Evolutionary conservation across 192 early-diverging fungal genomes (phyloP).

Genomic region (Diversispora eburnea): DNA sequence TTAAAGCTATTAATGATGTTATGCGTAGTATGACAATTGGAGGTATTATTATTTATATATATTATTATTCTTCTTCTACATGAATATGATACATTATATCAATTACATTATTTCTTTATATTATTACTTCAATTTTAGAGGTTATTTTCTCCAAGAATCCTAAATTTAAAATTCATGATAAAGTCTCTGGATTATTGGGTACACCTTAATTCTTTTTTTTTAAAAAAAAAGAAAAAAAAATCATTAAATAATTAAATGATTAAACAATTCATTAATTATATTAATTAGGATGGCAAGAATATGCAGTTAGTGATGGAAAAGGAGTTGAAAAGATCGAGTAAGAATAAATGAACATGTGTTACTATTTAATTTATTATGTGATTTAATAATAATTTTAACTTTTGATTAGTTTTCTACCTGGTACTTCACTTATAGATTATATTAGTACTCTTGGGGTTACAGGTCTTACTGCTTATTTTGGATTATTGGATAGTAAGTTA

Average conservation of each 20-base stretch:
- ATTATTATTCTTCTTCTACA: background rate
- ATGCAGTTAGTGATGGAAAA: slow-evolving; percentile 41
- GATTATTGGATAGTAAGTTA: slow-evolving; percentile 41
- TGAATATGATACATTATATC: background rate
- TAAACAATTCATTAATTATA: background rate
- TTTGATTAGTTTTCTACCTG: slow-evolving; percentile 28
- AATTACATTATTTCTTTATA: background rate
- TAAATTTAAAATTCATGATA: slow-evolving; percentile 39
- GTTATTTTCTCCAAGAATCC: slow-evolving; percentile 40
- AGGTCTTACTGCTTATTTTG: slow-evolving; percentile 51
- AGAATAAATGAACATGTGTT: background rate
- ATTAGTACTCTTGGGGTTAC: slow-evolving; percentile 41
- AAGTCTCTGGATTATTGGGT: slow-evolving; percentile 1
- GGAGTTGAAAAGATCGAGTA: slow-evolving; percentile 38
- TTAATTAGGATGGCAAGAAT: slow-evolving; percentile 47
- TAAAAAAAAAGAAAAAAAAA: background rate
- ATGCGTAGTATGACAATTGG: slow-evolving; percentile 42
- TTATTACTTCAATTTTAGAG: slow-evolving; percentile 4
- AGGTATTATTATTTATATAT: background rate
- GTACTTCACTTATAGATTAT: slow-evolving; percentile 36
- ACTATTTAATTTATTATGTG: background rate
- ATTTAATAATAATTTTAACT: background rate
- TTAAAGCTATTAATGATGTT: slow-evolving; percentile 45
- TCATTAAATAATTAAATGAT: background rate
- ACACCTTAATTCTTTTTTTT: background rate